Conservation (phyloP, 495 filamentous ascomycete species). For the Trichoderma asperelloides region DNA sequence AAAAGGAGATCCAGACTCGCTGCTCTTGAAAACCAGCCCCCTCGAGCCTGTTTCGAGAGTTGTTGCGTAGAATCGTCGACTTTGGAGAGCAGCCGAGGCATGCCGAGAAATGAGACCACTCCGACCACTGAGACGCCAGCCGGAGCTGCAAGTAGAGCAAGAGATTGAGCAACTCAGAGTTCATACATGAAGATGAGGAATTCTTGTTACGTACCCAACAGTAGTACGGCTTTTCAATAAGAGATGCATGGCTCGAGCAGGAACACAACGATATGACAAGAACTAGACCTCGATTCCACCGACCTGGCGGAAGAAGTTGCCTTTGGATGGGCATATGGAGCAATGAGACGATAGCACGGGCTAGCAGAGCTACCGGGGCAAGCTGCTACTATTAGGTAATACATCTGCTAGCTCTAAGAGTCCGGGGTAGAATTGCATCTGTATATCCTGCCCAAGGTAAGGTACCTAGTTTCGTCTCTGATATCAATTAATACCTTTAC, state of each 20-base stretch:
- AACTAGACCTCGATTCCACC: background rate
- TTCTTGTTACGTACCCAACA: background rate
- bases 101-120: background rate
- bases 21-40: background rate
- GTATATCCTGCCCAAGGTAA: too few relatives aligned
- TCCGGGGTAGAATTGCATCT: too few relatives aligned
- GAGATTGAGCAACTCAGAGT: background rate
- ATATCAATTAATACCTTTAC: too few relatives aligned
- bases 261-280: background rate
- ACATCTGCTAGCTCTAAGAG: too few relatives aligned
- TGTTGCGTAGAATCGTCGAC: background rate
- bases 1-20: background rate
- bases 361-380: too few relatives aligned
- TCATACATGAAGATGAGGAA: background rate
- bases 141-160: background rate
- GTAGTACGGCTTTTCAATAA: background rate
- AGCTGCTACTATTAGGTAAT: too few relatives aligned
- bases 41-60: background rate
- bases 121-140: background rate
- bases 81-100: background rate
- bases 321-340: too few relatives aligned
- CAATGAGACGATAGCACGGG: too few relatives aligned
- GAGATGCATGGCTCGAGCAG: background rate
- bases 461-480: too few relatives aligned
- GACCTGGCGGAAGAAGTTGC: too few relatives aligned